Base-by-base conservation (phyloP, 176 grass and related monocot species). In the Ampelocalamus luodianensis region DNA sequence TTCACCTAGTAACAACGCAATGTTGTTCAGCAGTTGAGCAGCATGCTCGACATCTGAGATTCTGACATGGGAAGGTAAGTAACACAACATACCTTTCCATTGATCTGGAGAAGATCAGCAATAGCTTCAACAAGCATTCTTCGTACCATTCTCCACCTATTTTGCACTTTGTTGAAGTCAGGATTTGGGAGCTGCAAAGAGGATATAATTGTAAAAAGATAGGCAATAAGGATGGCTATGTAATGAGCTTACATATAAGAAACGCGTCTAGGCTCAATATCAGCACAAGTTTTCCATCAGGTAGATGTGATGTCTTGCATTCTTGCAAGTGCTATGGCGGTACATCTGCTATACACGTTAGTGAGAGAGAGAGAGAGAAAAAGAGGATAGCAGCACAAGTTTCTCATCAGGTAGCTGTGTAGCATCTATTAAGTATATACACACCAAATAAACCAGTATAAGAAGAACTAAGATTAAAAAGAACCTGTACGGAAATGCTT, bases 141-240 rank as follows among this genome's bases (percentile, higher is more conserved):
- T 74, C 86, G 81, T 72, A 99, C 91, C 93, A 94, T 96, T 80
- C 84, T 92, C 96, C 93, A 92, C 43, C 91, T 89, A 40, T 95
- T 90, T 34, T 86, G 72, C 72, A 88, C 90, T 92, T 78, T 89
- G 85, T 96, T 92, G 86, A 96, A 94, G 79, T 94, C 90, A 46
- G 96, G 96, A 91, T 94, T 94, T 77, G 96, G 93, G 32, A 93
- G 96, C 96, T 96, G 76, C 53, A 82, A 72, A 87, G 44, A 56
- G 37, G 78, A 77, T 42, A 90, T 49, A 18, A 82, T 62, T 26
- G 10, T 58, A 49, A 64, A 65, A 64, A 50, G 14, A 40, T 53
- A 71, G 23, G 59, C 22, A 76, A 50, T 27, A 72, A 15, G 0
- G 3, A 58, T 34, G 5, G 26, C 10, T 34, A 22, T 48, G 42